Base-by-base conservation (phyloP, 2,329 filamentous ascomycete species). In the Lachnellula suecica region DNA sequence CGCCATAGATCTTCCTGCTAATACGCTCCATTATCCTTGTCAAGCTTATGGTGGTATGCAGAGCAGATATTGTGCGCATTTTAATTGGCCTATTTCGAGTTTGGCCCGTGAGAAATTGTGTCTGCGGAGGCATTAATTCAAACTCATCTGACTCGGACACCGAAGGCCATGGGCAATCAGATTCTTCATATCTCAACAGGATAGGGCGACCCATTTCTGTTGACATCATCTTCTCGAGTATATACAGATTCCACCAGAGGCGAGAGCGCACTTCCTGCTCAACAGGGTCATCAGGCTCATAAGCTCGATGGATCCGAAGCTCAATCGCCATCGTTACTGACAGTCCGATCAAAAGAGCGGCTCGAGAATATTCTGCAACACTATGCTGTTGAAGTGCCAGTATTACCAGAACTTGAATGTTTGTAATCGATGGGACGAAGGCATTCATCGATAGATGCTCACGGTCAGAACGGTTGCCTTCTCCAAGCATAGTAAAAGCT, bases 181-280 rank as follows among this genome's bases (percentile, higher is more conserved):
- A 50, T 38, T 67, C 64, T 42, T 67, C 64, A 0, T 51, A 44
- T 35, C 64, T 45, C 6, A 67, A 38, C 9, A 65, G 27, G 17
- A 66, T 49, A 9, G 64, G 64, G 23, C 62, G 55, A 9, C 65
- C 64, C 56, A 63, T 63, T 35, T 66, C 65, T 3, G 47, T 49
- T 4, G 64, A 61, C 24, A 66, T 52, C 62, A 67, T 64, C 47
- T 66, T 67, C n/a, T 67, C 65, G 2, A 66, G 54, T 13, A 66
- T 58, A 40, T 63, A 67, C 3, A 67, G 17, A 47, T 66, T 67
- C 65, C 65, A 67, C 65, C 65, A 66, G 5, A 67, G 57, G 13
- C 65, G 54, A 24, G 63, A 63, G 20, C 58, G 56, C 11, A 66
- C 52, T 41, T 66, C 63, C 8, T 53, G 47, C 43, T 66, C 55